A percentile compares a stretch with the other conserved stretches of the same genome.
phyloP scores from a whole-genome alignment of 257 asterid species.

The Solanum clarkiae region DNA sequence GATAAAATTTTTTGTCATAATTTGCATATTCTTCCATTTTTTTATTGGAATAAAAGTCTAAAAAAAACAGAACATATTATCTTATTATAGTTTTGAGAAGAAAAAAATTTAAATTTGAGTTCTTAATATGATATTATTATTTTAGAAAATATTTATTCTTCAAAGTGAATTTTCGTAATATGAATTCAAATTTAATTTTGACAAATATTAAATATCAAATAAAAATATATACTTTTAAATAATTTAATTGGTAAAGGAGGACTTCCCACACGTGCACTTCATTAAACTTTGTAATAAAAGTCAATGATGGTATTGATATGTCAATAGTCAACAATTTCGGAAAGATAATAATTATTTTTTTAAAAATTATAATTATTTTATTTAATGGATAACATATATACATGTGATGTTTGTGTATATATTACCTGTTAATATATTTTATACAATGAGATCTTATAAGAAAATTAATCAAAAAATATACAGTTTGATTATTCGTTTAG shows the following conservation, averaged over 20 bases:
- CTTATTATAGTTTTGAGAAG: neutral
- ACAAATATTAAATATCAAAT: too few relatives aligned
- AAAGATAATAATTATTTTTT: neutral
- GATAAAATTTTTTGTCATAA: neutral
- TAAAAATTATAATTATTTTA: neutral
- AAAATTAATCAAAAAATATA: neutral
- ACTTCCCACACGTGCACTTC: neutral
- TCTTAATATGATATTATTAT: neutral
- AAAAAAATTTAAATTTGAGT: neutral
- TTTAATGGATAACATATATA: neutral
- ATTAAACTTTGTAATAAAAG: neutral
- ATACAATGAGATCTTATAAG: neutral
- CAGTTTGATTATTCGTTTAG: neutral
- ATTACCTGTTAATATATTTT: neutral
- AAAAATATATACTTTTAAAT: too few relatives aligned
- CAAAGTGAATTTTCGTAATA: neutral
- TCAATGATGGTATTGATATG: neutral
- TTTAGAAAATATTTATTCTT: neutral
- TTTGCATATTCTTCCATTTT: too few relatives aligned
- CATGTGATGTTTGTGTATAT: too few relatives aligned
- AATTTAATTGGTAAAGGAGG: neutral
- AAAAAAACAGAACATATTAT: neutral
- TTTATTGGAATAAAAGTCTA: too few relatives aligned
- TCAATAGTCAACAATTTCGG: neutral
- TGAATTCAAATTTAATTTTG: neutral